Conservation (phyloP, 306 rosid genomes). For the Canavalia gladiata region DNA sequence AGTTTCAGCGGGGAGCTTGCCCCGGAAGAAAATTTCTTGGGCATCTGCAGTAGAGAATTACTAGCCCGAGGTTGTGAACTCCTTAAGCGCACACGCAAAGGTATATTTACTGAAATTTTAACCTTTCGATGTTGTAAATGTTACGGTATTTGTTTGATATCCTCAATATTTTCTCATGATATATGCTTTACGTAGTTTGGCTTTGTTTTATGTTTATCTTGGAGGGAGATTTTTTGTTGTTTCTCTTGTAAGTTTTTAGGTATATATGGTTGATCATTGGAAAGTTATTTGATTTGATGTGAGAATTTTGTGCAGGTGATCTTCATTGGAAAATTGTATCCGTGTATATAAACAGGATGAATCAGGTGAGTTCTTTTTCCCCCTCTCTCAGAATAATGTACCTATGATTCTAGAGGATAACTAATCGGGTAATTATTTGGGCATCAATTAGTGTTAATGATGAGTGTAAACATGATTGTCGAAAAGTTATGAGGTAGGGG, state of each 20-base stretch:
- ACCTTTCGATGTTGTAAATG: background rate
- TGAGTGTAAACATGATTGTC: constrained; percentile 51
- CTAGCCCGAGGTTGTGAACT: constrained; percentile 86
- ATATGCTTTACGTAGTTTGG: background rate
- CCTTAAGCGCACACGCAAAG: constrained; percentile 92
- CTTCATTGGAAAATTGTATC: constrained; percentile 98
- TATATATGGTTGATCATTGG: background rate
- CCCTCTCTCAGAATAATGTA: background rate
- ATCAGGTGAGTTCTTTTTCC: constrained; percentile 66
- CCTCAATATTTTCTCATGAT: background rate
- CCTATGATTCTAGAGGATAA: constrained; percentile 17
- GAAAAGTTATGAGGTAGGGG: constrained; percentile 50
- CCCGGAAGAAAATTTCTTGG: constrained; percentile 77
- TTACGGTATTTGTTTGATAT: background rate
- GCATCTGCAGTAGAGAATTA: constrained; percentile 73
- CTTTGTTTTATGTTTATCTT: background rate
- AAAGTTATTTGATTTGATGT: background rate
- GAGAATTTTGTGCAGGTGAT: constrained; percentile 71
- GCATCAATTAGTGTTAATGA: constrained; percentile 58
- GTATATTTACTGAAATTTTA: constrained; percentile 45
- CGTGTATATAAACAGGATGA: constrained; percentile 76
- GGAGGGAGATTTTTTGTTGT: background rate
- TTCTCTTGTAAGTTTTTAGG: background rate
- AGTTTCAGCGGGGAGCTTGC: constrained; percentile 78
- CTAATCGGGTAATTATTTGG: constrained; percentile 56